phyloP scores from a whole-genome alignment of 441 rosid species.

The Aleurites moluccanus region DNA sequence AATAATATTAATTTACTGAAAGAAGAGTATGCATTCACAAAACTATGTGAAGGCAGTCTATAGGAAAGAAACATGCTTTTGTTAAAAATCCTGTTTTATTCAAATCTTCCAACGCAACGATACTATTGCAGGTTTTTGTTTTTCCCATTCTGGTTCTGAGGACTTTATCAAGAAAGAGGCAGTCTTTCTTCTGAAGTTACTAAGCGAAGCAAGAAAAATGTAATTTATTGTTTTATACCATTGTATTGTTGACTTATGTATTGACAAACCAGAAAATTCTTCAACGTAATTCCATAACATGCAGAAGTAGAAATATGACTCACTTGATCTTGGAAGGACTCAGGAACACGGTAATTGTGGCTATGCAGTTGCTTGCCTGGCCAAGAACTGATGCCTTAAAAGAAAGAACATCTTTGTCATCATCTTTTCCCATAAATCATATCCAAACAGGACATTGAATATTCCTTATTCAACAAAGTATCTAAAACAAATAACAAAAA shows the following conservation, averaged over 20 bases:
- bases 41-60: neutral
- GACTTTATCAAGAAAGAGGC: neutral
- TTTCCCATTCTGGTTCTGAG: too few relatives aligned
- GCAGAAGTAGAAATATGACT: slow-evolving; percentile 25
- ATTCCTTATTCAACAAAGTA: neutral
- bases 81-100: neutral
- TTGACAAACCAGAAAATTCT: neutral
- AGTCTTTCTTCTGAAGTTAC: neutral
- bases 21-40: neutral
- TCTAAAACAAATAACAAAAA: neutral
- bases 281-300: neutral
- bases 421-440: neutral
- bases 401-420: neutral
- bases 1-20: neutral
- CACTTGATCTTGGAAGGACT: slow-evolving; percentile 67
- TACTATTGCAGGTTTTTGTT: too few relatives aligned
- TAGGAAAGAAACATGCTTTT: neutral
- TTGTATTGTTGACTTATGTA: neutral
- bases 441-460: neutral
- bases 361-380: slow-evolving; percentile 92
- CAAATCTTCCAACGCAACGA: too few relatives aligned
- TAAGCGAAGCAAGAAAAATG: neutral
- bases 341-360: slow-evolving; percentile 77
- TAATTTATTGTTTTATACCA: neutral
- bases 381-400: slow-evolving; percentile 70